Percentiles rank a stretch among this genome's conserved stretches.
Evolutionary conservation across 78 protist genomes (phyloP).

Genomic region (Dictyostelium firmibasis): DNA sequence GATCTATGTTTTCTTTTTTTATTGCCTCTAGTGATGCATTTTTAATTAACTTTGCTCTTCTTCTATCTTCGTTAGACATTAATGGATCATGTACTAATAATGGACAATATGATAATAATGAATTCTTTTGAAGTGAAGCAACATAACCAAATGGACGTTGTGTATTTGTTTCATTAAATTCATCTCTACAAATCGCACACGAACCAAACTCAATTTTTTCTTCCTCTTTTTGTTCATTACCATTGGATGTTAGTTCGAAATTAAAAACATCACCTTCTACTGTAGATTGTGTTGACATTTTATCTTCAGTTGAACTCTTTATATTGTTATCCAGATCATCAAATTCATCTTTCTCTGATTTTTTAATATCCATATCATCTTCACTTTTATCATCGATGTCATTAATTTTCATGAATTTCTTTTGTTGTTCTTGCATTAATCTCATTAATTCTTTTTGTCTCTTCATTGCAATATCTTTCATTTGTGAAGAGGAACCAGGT

Average conservation of each 20-base stretch:
- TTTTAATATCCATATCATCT: not conserved
- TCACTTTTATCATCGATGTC: not conserved
- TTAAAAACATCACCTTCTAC: not conserved
- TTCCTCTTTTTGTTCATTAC: not conserved
- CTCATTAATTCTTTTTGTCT: slow-evolving; percentile 49
- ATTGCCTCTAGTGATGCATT: not conserved
- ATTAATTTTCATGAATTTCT: not conserved
- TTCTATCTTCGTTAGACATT: not conserved
- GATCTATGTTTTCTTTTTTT: not conserved
- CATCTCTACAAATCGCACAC: slow-evolving; percentile 40
- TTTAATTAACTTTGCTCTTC: not conserved
- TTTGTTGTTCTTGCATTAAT: slow-evolving; percentile 38
- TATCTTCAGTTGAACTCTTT: not conserved
- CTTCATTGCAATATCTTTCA: slow-evolving; percentile 36
- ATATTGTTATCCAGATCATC: not conserved
- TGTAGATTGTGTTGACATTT: not conserved
- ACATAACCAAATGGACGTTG: slow-evolving; percentile 24
- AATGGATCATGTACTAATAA: not conserved
- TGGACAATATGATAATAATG: slow-evolving; percentile 18
- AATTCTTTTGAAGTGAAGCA: slow-evolving; percentile 17
- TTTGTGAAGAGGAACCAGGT: not conserved
- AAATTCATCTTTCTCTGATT: not conserved
- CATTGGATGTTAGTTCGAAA: not conserved
- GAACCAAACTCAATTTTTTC: slow-evolving; percentile 20
- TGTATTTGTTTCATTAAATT: not conserved